A percentile compares a stretch with the other conserved stretches of the same genome.
Evolutionary conservation across 2,329 filamentous ascomycete genomes (phyloP).

Genomic region (Colletotrichum gloeosporioides): DNA sequence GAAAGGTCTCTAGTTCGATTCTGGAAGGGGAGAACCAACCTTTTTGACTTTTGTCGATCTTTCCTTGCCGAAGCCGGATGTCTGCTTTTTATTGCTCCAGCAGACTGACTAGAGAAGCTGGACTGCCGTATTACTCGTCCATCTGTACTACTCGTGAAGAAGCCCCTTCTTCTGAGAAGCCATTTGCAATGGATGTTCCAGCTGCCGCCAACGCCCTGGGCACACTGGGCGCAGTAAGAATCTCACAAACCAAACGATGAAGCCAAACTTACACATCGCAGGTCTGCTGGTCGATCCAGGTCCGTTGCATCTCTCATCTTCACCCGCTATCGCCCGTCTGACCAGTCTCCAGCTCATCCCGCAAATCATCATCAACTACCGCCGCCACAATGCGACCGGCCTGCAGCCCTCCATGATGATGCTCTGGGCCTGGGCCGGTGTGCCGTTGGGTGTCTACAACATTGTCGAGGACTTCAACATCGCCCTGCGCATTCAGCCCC

Average conservation of each 20-base stretch:
- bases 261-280: conserved; percentile 28
- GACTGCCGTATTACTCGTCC: not conserved
- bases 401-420: conserved; percentile 76
- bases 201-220: conserved; percentile 63
- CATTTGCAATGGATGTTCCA: conserved; percentile 55
- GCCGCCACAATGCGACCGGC: conserved; percentile 68
- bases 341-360: conserved; percentile 61
- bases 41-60: conserved; percentile 24
- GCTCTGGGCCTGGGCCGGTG: conserved; percentile 71
- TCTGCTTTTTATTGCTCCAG: not conserved
- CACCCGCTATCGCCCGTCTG: not conserved
- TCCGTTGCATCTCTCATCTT: conserved; percentile 28
- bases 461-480: conserved; percentile 46
- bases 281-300: conserved; percentile 71
- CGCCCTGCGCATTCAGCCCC: conserved; percentile 47
- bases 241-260: not conserved
- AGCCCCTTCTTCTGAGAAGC: accelerated
- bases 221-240: conserved; percentile 58
- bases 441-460: conserved; percentile 64
- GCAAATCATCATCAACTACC: conserved; percentile 73
- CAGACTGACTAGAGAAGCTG: not conserved
- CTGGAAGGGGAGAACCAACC: conserved; percentile 10
- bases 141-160: not conserved
- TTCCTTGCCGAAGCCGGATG: not conserved
- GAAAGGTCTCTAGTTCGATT: conserved; percentile 24